phyloP scores from a whole-genome alignment of 192 early-diverging fungal genomes.

The Backusella liffmaniae region DNA sequence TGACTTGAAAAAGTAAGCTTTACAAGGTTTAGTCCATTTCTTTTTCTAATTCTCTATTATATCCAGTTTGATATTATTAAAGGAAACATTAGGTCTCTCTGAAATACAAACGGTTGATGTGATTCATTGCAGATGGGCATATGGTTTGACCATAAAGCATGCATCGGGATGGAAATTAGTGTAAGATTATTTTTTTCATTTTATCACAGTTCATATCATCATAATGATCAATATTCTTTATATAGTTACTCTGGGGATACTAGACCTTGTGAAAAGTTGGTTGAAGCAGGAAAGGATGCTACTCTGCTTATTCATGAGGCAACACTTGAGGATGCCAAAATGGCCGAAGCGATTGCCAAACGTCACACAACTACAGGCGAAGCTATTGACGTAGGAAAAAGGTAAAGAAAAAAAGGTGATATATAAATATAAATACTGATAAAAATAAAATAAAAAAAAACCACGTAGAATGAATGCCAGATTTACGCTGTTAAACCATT shows the following conservation, averaged over 20 bases:
- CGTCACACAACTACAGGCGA: slow-evolving; percentile 86
- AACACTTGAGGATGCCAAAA: slow-evolving; percentile 75
- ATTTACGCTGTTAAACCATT: slow-evolving; percentile 88
- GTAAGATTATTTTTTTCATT: slow-evolving; percentile 29
- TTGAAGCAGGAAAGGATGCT: slow-evolving; percentile 63
- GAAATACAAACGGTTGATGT: slow-evolving; percentile 69
- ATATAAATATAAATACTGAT: not conserved
- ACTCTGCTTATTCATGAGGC: slow-evolving; percentile 92
- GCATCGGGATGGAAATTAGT: slow-evolving; percentile 74
- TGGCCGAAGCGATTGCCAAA: slow-evolving; percentile 73
- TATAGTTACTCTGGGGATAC: slow-evolving; percentile 90
- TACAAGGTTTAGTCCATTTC: not conserved
- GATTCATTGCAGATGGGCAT: slow-evolving; percentile 82
- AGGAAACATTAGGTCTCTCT: slow-evolving; percentile 48
- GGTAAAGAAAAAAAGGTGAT: slow-evolving; percentile 29
- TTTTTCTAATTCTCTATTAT: not conserved
- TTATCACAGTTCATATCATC: not conserved
- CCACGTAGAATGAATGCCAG: slow-evolving; percentile 76
- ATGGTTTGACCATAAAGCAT: slow-evolving; percentile 73
- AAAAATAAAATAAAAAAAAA: not conserved
- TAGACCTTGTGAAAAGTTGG: slow-evolving; percentile 76
- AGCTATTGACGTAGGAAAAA: slow-evolving; percentile 77
- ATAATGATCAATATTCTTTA: slow-evolving; percentile 28
- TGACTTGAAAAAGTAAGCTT: slow-evolving; percentile 7
- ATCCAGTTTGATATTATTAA: slow-evolving; percentile 16